Percentiles rank a stretch among this genome's conserved stretches.
phyloP scores from a whole-genome alignment of 345 rosid species.

The Hibiscus syriacus region DNA sequence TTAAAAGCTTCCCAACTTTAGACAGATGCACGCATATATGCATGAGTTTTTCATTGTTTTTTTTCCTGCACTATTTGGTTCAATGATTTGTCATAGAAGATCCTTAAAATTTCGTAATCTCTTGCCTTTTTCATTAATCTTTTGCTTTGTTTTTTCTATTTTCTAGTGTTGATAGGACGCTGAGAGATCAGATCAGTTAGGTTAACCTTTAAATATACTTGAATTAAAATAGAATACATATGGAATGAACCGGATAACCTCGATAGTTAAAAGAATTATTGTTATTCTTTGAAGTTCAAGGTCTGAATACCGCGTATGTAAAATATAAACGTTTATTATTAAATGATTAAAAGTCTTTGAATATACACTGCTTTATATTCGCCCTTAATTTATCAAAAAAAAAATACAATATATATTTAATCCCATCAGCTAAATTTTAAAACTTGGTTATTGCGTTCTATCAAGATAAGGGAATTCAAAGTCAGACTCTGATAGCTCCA shows the following conservation, averaged over 20 bases:
- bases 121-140: not conserved
- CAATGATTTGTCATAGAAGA: not conserved
- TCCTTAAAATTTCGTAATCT: not conserved
- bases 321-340: too few relatives aligned
- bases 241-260: too few relatives aligned
- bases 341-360: too few relatives aligned
- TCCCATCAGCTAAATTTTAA: too few relatives aligned
- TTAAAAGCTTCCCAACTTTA: not conserved
- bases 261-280: too few relatives aligned
- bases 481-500: conserved; percentile 1
- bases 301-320: too few relatives aligned
- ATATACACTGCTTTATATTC: too few relatives aligned
- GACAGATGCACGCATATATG: conserved; percentile 5
- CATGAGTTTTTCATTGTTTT: not conserved
- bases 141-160: not conserved
- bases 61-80: not conserved
- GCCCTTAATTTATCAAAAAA: too few relatives aligned
- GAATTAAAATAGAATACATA: too few relatives aligned
- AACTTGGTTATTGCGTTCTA: conserved; percentile 16
- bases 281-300: too few relatives aligned
- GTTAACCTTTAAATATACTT: too few relatives aligned
- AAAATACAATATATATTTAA: too few relatives aligned
- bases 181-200: not conserved
- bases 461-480: conserved; percentile 7
- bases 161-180: not conserved